Evolutionary conservation across 768 basidiomycete species (phyloP).

Genomic region (Dioszegia aurantiaca): DNA sequence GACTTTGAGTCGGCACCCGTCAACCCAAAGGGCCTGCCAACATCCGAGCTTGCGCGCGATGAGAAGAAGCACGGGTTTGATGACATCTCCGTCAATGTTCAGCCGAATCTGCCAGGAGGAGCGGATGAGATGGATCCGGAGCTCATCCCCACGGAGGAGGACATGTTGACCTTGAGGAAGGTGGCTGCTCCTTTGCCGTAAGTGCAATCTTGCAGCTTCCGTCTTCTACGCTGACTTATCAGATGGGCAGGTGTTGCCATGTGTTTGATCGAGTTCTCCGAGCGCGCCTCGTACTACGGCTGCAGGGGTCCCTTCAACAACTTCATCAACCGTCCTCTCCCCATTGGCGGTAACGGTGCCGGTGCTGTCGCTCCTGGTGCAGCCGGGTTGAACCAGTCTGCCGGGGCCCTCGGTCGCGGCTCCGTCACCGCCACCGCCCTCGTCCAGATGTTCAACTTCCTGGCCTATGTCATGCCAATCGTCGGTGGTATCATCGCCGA

Average conservation of each 20-base stretch:
- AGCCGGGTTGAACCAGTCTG: slow-evolving; percentile 8
- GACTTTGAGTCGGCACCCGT: slow-evolving; percentile 13
- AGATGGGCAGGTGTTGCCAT: slow-evolving; percentile 33
- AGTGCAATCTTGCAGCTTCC: neutral
- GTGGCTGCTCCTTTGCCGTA: slow-evolving; percentile 1
- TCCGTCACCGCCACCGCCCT: slow-evolving; percentile 24
- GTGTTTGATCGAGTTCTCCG: slow-evolving; percentile 45
- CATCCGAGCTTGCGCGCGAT: neutral
- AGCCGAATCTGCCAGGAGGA: neutral
- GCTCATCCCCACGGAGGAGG: slow-evolving; percentile 39
- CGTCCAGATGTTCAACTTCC: slow-evolving; percentile 31
- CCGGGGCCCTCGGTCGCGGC: slow-evolving; percentile 42
- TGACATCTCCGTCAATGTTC: neutral
- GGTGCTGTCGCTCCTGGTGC: slow-evolving; percentile 17
- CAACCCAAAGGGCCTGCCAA: neutral
- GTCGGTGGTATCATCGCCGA: slow-evolving; percentile 47
- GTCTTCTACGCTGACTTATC: neutral
- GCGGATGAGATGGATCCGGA: slow-evolving; percentile 14
- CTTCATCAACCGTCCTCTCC: slow-evolving; percentile 35
- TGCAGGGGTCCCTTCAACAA: slow-evolving; percentile 23
- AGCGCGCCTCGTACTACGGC: slow-evolving; percentile 36
- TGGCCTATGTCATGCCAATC: slow-evolving; percentile 35
- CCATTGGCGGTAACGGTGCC: slow-evolving; percentile 29
- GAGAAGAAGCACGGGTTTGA: neutral
- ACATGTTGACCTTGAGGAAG: slow-evolving; percentile 40